These are phyloP conservation scores for Didymella exigua DNA, from an alignment of 2,329 filamentous ascomycete species.

Conservation along the genomic window DNA sequence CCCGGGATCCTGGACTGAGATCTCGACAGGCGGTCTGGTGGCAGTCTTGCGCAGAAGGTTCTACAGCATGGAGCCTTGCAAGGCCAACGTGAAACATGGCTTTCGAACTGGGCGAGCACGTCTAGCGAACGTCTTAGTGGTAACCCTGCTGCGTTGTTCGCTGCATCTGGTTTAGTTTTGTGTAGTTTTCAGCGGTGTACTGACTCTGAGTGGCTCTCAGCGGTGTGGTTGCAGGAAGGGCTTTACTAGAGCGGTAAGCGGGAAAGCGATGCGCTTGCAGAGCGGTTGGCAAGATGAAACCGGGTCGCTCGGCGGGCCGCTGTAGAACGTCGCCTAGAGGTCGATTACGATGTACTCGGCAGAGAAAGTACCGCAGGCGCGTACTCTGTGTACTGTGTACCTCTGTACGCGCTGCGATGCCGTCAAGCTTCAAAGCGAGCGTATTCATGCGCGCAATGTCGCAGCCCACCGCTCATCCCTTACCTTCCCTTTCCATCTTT, in stretches of 20 bases:
- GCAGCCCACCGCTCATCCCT: conserved; percentile 7
- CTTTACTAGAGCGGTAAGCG: conserved; percentile 28
- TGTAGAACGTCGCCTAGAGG: conserved; percentile 14
- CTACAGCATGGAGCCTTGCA: conserved; percentile 37
- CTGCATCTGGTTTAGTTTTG: conserved; percentile 10
- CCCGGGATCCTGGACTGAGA: conserved; percentile 32
- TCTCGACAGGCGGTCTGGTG: conserved; percentile 37
- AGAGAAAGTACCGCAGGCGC: conserved; percentile 13
- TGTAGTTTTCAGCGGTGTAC: conserved; percentile 18
- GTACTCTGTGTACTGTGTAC: conserved; percentile 12
- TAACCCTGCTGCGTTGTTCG: conserved; percentile 25
- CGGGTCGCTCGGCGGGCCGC: conserved; percentile 24
- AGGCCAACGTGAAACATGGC: conserved; percentile 46
- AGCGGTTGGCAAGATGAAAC: conserved; percentile 48
- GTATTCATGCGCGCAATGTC: background rate
- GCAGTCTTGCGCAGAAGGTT: conserved; percentile 37
- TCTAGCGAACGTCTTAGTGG: conserved; percentile 34
- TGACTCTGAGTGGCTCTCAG: conserved; percentile 36
- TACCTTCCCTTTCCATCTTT: conserved; percentile 10
- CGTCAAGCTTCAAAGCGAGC: background rate
- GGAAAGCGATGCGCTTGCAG: conserved; percentile 43
- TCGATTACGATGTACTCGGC: conserved; percentile 10
- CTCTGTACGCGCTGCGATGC: background rate
- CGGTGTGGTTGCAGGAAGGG: conserved; percentile 30
- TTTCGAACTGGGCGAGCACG: conserved; percentile 41